These are phyloP conservation scores for Plectosphaerella cucumerina DNA, from an alignment of 2,329 filamentous ascomycete species.

Conservation along the genomic window DNA sequence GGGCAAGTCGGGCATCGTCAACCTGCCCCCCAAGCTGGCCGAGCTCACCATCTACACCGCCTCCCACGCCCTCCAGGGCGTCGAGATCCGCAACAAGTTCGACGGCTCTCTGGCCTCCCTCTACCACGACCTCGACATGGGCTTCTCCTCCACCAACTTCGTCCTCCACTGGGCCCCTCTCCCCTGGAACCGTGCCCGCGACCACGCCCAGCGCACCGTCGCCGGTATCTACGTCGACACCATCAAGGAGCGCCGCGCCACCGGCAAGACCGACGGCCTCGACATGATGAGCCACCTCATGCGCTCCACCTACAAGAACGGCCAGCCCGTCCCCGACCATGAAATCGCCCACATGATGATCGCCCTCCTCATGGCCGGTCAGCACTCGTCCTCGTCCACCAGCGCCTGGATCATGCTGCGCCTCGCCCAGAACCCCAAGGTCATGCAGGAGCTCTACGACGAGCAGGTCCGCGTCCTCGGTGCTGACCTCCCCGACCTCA, in stretches of 20 bases:
- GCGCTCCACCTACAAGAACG: constrained; percentile 81
- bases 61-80: constrained; percentile 78
- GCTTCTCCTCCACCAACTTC: constrained; percentile 86
- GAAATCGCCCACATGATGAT: constrained; percentile 95
- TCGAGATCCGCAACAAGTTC: constrained; percentile 76
- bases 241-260: constrained; percentile 64
- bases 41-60: constrained; percentile 90
- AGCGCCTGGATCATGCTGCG: constrained; percentile 81
- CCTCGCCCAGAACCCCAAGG: constrained; percentile 70
- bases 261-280: constrained; percentile 45
- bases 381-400: constrained; percentile 83
- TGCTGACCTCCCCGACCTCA: constrained; percentile 67
- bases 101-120: constrained; percentile 75
- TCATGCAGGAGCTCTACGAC: constrained; percentile 75
- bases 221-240: constrained; percentile 79
- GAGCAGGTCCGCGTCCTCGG: constrained; percentile 77
- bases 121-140: constrained; percentile 87
- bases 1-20: constrained; percentile 61
- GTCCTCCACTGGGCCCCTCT: constrained; percentile 84
- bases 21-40: constrained; percentile 72
- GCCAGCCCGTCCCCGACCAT: constrained; percentile 70
- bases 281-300: constrained; percentile 93
- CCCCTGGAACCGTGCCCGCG: constrained; percentile 81
- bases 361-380: constrained; percentile 84
- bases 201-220: constrained; percentile 76